Evolutionary conservation across 2,329 filamentous ascomycete genomes (phyloP), one percentile per base, ranked within the genome.

Genomic region (Neonectria ditissima): DNA sequence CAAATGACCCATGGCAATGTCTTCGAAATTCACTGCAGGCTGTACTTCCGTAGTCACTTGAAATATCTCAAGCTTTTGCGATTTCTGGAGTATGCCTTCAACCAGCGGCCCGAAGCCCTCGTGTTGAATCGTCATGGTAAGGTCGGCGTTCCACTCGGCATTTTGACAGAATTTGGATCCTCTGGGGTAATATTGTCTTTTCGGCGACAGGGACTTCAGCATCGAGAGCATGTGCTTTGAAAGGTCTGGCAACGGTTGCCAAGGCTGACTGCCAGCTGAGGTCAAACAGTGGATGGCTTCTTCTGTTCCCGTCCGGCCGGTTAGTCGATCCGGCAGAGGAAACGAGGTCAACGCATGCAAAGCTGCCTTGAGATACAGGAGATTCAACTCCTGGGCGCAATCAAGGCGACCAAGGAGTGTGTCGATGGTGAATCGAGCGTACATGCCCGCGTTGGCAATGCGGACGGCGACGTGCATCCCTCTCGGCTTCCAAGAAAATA

Each of bases 281-380:
- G 74, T 69, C 0, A 91, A 75, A 28, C 80, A 81, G 2, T 80
- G 74, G 0, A 88, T 62, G 0, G 87, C 83, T 73, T 91, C 88
- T 69, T 92, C 89, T 0, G 82, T 84, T 0, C 90, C 90, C 0
- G 87, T 91, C 0, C 82, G 79, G 0, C 81, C 77, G 0, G 88
- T 91, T 0, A 92, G 78, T 0, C 79, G 75, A 69, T 92, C 90
- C 0, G 86, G 83, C 0, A 91, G 37, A 0, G 83, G 69, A 32
- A 84, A 86, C 0, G 89, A 89, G 0, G 89, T 92, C 5, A 83
- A 75, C 0, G 89, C 89, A 69, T 92, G 89, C 1, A 88, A 73
- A 4, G 83, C 74, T 0, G 87, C 88, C 68, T 89, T 90, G 1
- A 78, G 78, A 59, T 88, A 89, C 0, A 88, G 75, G 0, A 89